A percentile compares a stretch with the other conserved stretches of the same genome.
Conservation (phyloP, 371 early-diverging fungal genomes). For the Sporodiniella umbellata region DNA sequence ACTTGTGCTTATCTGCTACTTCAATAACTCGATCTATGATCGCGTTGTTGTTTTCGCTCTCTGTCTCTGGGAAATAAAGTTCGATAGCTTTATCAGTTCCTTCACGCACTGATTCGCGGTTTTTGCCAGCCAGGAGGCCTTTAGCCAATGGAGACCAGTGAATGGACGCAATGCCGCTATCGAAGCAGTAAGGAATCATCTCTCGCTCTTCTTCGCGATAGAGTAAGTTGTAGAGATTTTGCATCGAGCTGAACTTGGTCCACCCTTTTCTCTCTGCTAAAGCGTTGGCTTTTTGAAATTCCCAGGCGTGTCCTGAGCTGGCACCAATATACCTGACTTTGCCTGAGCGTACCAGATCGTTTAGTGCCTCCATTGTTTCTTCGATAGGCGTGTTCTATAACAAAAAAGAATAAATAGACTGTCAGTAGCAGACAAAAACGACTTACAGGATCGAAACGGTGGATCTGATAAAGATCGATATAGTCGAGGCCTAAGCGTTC, state of each 20-base stretch:
- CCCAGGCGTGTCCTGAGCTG: conserved; percentile 25
- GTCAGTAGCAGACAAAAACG: background rate
- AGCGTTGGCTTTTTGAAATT: conserved; percentile 39
- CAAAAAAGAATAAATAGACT: too few species aligned
- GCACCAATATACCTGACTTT: conserved; percentile 46
- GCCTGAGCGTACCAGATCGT: conserved; percentile 41
- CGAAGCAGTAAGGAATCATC: conserved; percentile 48
- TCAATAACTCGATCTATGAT: conserved; percentile 38
- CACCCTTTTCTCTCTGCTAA: conserved; percentile 51
- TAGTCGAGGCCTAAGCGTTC: conserved; percentile 50
- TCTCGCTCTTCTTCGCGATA: conserved; percentile 66
- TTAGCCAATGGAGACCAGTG: conserved; percentile 55
- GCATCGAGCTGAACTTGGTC: conserved; percentile 51
- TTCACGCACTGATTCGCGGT: conserved; percentile 15
- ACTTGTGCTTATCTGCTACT: conserved; percentile 38
- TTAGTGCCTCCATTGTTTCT: conserved; percentile 50
- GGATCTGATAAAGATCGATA: conserved; percentile 59
- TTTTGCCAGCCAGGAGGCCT: conserved; percentile 34
- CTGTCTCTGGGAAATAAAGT: background rate
- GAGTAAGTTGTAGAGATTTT: conserved; percentile 48
- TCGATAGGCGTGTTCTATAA: conserved; percentile 33
- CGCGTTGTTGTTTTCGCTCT: conserved; percentile 3
- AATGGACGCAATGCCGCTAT: conserved; percentile 41
- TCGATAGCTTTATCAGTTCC: conserved; percentile 4
- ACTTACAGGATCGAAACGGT: conserved; percentile 29